Evolutionary conservation across 495 filamentous ascomycete species (phyloP), one percentile per base, ranked within the genome.

Genomic region (Penicillium silybi): DNA sequence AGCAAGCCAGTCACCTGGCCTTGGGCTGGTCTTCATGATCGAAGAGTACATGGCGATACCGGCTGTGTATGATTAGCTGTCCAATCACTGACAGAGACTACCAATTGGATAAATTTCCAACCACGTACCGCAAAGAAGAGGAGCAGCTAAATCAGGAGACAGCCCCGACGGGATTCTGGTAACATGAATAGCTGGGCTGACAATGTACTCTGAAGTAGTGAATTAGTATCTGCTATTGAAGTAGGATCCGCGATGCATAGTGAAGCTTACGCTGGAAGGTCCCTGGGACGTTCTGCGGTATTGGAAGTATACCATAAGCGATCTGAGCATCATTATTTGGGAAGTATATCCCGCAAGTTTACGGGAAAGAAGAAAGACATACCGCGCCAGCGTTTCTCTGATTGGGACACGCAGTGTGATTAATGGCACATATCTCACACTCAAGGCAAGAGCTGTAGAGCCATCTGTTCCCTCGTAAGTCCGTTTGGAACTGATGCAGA

Each of bases 1-100:
- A 34, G 66, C 69, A 26, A 76, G 59, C 63, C 65, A 76, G 41
- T 76, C 63, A 19, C 70, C 73, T 2, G 66, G 61, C 17, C 67
- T 62, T 23, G 71, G 59, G 32, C 67, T 73, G 6, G 70, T 69
- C 50, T 74, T 74, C 50, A 68, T 66, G 43, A 76, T 73, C 7
- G 73, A 73, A n/a, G 70, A 73, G 47, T 74, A 76, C 73, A 75
- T 74, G 7, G 72, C 69, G 34, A 76, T 72, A 11, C 73, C 73
- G 42, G 73, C 71, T 68, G 35, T 1, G 11, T 4, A 32, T 9
- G 2, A 40, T 61, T 25, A 61, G 46, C 19, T 13, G 0, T 6
- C 18, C 29, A 15, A 19, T 17, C 18, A n/a, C n/a, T 2, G 18
- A 39, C 37, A 2, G 15, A 6, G 19, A 6, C 2, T 0, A 23